phyloP scores from a whole-genome alignment of 148 eudicot species.

The Silene uniflora region DNA sequence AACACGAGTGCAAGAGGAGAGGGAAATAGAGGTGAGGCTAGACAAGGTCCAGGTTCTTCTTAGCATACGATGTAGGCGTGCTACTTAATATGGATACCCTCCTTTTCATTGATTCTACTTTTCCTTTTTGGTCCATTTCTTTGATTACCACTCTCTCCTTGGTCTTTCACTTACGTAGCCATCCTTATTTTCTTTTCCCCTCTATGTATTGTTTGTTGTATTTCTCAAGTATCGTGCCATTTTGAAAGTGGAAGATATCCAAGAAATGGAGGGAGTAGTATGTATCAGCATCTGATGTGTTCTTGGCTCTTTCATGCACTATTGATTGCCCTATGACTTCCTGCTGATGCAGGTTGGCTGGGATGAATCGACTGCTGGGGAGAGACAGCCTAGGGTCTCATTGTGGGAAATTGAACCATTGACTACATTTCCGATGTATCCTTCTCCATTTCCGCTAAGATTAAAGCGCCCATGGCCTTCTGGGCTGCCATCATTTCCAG shows the following conservation, averaged over 20 bases:
- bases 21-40: too few species aligned
- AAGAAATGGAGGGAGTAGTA: background rate
- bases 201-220: background rate
- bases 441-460: constrained; percentile 67
- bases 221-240: too few species aligned
- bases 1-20: too few species aligned
- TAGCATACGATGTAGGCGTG: too few species aligned
- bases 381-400: constrained; percentile 76
- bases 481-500: constrained; percentile 56
- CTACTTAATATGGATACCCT: background rate
- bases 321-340: background rate
- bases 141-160: too few species aligned
- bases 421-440: constrained; percentile 85
- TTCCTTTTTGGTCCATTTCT: too few species aligned
- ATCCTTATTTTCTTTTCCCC: background rate
- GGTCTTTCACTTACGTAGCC: background rate
- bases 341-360: constrained; percentile 64
- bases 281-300: background rate
- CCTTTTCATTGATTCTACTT: background rate
- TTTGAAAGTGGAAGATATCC: too few species aligned
- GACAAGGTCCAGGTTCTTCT: too few species aligned
- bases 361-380: constrained; percentile 88
- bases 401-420: constrained; percentile 87
- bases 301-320: background rate
- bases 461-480: constrained; percentile 81